A percentile compares a stretch with the other conserved stretches of the same genome.
Evolutionary conservation across 1,284 basidiomycete genomes (phyloP).

Genomic region (Ceratobasidium sp.): DNA sequence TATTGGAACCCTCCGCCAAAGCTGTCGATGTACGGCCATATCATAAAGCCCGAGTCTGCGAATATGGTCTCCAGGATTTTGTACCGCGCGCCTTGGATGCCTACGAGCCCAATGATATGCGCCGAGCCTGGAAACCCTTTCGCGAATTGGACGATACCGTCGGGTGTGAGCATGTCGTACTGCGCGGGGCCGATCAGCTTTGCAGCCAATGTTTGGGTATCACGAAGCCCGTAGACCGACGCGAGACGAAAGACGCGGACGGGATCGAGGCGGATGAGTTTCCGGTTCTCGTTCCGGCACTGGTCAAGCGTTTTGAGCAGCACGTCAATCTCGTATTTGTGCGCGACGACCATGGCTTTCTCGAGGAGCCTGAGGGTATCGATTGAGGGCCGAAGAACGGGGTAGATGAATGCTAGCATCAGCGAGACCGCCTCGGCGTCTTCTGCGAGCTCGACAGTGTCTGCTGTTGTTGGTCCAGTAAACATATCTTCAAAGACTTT

Average conservation of each 20-base stretch:
- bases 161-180: not conserved
- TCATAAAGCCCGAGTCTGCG: no score
- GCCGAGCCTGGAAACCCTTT: constrained; percentile 2
- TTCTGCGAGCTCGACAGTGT: constrained; percentile 18
- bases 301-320: not conserved
- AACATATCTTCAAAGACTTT: constrained; percentile 26
- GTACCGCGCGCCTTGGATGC: not conserved
- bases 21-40: no score
- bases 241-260: not conserved
- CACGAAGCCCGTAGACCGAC: not conserved
- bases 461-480: not conserved
- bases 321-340: constrained; percentile 21
- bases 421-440: constrained; percentile 22
- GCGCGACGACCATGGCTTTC: not conserved
- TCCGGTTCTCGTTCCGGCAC: not conserved
- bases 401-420: constrained; percentile 32
- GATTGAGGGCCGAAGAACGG: not conserved
- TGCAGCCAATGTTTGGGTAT: constrained; percentile 2
- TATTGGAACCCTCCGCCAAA: no score
- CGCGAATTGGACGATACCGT: not conserved
- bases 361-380: constrained; percentile 4
- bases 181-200: not conserved
- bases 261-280: not conserved
- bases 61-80: not conserved
- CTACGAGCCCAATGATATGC: constrained; percentile 11